These are phyloP conservation scores for Candida nitratophila DNA, from an alignment of 805 yeast genomes.

Conservation along the genomic window DNA sequence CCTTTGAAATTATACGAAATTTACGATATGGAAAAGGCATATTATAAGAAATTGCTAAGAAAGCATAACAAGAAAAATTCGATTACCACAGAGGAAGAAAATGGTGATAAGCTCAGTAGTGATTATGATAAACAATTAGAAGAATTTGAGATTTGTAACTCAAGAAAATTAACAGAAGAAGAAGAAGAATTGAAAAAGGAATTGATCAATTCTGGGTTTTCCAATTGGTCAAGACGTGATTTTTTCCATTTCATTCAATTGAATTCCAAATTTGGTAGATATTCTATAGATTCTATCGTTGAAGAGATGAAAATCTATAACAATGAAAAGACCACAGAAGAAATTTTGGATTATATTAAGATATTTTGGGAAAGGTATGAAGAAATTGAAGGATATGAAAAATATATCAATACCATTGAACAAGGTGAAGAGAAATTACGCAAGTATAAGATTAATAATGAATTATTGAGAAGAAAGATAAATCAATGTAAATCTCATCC, in stretches of 20 bases:
- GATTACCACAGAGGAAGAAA: constrained; percentile 30
- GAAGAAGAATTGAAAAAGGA: constrained; percentile 61
- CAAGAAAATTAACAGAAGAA: constrained; percentile 78
- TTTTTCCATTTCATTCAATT: constrained; percentile 73
- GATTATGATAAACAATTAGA: constrained; percentile 34
- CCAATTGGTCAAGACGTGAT: constrained; percentile 83
- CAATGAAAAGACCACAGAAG: constrained; percentile 74
- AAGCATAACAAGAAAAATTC: constrained; percentile 31
- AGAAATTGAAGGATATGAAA: constrained; percentile 85
- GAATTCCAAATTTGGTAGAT: constrained; percentile 75
- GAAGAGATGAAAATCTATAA: constrained; percentile 42
- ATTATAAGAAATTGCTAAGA: constrained; percentile 60
- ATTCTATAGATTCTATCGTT: constrained; percentile 63
- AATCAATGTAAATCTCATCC: constrained; percentile 62
- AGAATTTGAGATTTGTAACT: constrained; percentile 65
- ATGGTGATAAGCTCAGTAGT: constrained; percentile 25
- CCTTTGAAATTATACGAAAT: constrained; percentile 70
- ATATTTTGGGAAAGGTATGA: constrained; percentile 76
- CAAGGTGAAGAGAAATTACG: constrained; percentile 80
- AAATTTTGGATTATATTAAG: constrained; percentile 67
- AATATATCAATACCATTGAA: constrained; percentile 73
- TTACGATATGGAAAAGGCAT: constrained; percentile 75
- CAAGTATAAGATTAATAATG: constrained; percentile 63
- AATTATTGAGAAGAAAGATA: constrained; percentile 69
- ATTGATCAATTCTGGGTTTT: constrained; percentile 58